Evolutionary conservation across 306 rosid species (phyloP).

Genomic region (Sechiopsis laciniata): DNA sequence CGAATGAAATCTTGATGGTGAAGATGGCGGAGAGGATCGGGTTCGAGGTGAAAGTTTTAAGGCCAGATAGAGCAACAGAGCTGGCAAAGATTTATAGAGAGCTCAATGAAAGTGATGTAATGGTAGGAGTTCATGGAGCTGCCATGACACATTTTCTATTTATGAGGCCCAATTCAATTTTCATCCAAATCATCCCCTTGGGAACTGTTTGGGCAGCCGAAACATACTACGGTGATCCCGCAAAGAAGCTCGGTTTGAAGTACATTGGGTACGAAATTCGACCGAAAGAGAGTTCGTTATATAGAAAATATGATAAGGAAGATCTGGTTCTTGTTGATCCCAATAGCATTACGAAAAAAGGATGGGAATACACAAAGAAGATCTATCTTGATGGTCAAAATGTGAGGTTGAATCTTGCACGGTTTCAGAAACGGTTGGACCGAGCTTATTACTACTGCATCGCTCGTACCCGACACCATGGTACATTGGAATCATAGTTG

Average conservation of each 20-base stretch:
- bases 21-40: conserved; percentile 62
- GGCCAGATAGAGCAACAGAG: conserved; percentile 59
- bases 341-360: conserved; percentile 47
- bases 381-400: conserved; percentile 84
- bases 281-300: conserved; percentile 67
- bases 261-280: conserved; percentile 71
- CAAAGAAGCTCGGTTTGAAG: conserved; percentile 72
- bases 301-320: conserved; percentile 34
- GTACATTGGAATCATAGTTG: background rate
- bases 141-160: conserved; percentile 92
- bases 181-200: conserved; percentile 81
- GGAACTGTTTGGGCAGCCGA: conserved; percentile 91
- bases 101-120: conserved; percentile 66
- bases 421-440: conserved; percentile 62
- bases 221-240: conserved; percentile 77
- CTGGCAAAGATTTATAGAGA: conserved; percentile 65
- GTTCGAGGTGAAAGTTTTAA: conserved; percentile 52
- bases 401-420: conserved; percentile 50
- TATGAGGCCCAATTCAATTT: conserved; percentile 60
- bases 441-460: conserved; percentile 47
- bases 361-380: conserved; percentile 87
- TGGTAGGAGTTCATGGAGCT: conserved; percentile 97
- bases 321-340: conserved; percentile 70
- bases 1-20: conserved; percentile 62
- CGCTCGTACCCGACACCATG: conserved; percentile 20